Base-by-base conservation (phyloP, 441 rosid species). In the Arabidopsis lyrata region DNA sequence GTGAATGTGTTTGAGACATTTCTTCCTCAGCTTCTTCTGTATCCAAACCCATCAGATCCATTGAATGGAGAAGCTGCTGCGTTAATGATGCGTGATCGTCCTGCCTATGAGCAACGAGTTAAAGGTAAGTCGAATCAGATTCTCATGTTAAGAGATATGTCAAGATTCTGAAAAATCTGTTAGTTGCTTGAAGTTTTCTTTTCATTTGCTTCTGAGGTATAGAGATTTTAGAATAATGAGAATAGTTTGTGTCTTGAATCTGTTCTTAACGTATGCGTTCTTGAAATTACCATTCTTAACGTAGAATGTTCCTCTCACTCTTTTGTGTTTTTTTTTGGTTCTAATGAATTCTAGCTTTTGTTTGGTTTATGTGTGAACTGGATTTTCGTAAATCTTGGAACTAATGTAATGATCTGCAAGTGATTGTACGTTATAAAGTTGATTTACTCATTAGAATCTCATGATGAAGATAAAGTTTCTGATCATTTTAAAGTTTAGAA, bases 31-130 rank as follows among this genome's bases (percentile, higher is more conserved):
- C 95, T 95, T 73, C 98, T 95, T 68, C 64, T 92, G 83, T 88
- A 92, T 81, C 96, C 98, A 61, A 95, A 95, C 73, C 93, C 99
- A 22, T 87, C 95, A 0, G 96, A 92, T 79, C 99, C 99, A 31
- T 84, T 95, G 85, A 92, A 95, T 65, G 98, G 96, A 35, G 99
- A 95, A 77, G 96, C 99, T 70, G 97, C 97, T 81, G 95, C 97
- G 1, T 67, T 95, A 34, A 86, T 89, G 97, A 88, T 89, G 94
- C 97, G 91, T 52, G 97, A 95, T 72, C 92, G 89, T 52, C 44
- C 85, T 69, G 78, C 87, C 68, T 95, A 90, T 82, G 97, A 95
- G 5, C 90, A 80, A 66, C 86, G 87, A 78, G 97, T 92, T 41
- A 95, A 86, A 92, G 97, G 99, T 92, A 84, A 4, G 11, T 53